Conservation (phyloP, 2,329 filamentous ascomycete species). For the Fusarium transvaalense region DNA sequence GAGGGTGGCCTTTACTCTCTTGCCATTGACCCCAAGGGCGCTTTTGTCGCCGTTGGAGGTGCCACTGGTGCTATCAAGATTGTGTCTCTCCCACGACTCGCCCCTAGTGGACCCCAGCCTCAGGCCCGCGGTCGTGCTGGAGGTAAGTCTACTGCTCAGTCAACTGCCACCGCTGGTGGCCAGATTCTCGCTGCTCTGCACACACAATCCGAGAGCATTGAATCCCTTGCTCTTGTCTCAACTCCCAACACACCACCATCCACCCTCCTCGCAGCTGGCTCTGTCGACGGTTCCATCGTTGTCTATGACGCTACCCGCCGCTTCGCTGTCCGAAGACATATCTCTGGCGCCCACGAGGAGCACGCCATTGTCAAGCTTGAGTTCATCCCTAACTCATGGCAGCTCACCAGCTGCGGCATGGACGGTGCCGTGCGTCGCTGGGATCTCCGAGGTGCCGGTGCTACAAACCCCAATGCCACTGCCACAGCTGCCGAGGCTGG, state of each 20-base stretch:
- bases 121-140: slow-evolving; percentile 47
- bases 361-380: slow-evolving; percentile 93
- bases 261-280: slow-evolving; percentile 72
- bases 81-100: slow-evolving; percentile 80
- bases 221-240: slow-evolving; percentile 75
- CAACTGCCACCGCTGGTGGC: slow-evolving; percentile 58
- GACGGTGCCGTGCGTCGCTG: slow-evolving; percentile 91
- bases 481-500: slow-evolving; percentile 67
- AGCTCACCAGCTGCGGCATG: slow-evolving; percentile 90
- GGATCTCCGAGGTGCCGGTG: slow-evolving; percentile 74
- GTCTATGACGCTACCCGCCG: slow-evolving; percentile 89
- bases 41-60: slow-evolving; percentile 87
- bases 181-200: slow-evolving; percentile 85
- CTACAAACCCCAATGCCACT: slow-evolving; percentile 48
- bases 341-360: slow-evolving; percentile 86
- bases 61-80: slow-evolving; percentile 88
- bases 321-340: slow-evolving; percentile 87
- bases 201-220: slow-evolving; percentile 80
- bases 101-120: slow-evolving; percentile 42
- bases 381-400: slow-evolving; percentile 76
- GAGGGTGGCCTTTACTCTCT: slow-evolving; percentile 93
- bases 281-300: slow-evolving; percentile 81
- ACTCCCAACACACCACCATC: slow-evolving; percentile 59
- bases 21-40: slow-evolving; percentile 82
- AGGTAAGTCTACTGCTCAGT: slow-evolving; percentile 51